A percentile compares a stretch with the other conserved stretches of the same genome.
phyloP scores from a whole-genome alignment of 2,329 filamentous ascomycete species.

The Botrytis hyacinthi region DNA sequence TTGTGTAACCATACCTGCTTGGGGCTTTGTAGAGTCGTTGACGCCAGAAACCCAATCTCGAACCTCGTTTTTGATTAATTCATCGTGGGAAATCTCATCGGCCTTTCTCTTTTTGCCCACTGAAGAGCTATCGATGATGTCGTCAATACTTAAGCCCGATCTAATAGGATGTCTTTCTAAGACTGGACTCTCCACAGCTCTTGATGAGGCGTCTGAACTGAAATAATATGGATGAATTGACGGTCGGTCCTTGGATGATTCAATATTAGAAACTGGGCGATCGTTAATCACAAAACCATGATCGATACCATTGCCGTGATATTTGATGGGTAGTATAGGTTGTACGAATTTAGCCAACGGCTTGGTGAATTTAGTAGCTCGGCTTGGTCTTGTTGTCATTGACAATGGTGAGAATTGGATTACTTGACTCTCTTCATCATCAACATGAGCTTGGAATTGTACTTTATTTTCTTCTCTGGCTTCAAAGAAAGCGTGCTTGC shows the following conservation, averaged over 20 bases:
- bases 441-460: constrained; percentile 22
- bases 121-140: constrained; percentile 34
- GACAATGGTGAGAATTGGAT: neutral
- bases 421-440: neutral
- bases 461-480: constrained; percentile 37
- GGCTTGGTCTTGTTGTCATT: neutral
- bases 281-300: neutral
- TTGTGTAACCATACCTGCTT: neutral
- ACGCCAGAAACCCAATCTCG: constrained; percentile 30
- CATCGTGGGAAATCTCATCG: constrained; percentile 33
- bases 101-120: constrained; percentile 35
- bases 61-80: constrained; percentile 27
- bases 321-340: neutral
- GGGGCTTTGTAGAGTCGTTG: neutral
- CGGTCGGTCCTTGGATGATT: neutral
- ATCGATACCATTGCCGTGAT: neutral
- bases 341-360: neutral
- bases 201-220: constrained; percentile 14
- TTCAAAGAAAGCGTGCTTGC: constrained; percentile 37
- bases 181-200: constrained; percentile 18
- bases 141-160: constrained; percentile 35
- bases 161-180: constrained; percentile 24
- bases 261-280: neutral
- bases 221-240: constrained; percentile 17
- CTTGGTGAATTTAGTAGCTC: neutral